Base-by-base conservation (phyloP, 208 protist genomes). In the Leishmania tarentolae region DNA sequence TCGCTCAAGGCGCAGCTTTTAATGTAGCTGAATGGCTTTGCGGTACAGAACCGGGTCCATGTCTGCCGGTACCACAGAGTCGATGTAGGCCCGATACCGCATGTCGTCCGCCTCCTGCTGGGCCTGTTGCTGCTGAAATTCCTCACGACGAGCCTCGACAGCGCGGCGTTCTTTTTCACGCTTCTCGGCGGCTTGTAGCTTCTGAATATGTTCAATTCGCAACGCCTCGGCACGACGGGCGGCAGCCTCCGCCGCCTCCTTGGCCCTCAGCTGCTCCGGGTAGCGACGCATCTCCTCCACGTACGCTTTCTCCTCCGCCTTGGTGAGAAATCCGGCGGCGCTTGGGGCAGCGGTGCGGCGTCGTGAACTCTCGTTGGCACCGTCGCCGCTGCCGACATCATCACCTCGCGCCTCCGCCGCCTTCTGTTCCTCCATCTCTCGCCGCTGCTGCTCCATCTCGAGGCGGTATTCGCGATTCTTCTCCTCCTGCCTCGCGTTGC, bases 121-220 rank as follows among this genome's bases (percentile, higher is more conserved):
- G 42, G 88, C 87, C 31, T 84, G 74, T 68, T 87, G 85, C 42
- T 78, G 76, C 9, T 79, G 79, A 28, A 75, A 75, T 65, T 90
- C 84, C 21, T 91, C 85, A 21, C 83, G 83, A 59, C 91, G 84
- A 37, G 80, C 75, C 80, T 91, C 87, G n/a, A 80, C 75, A 46
- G 80, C 83, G 0, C 79, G 88, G 24, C 79, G 86, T 3, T 83
- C 84, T 44, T 94, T 88, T 78, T 91, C 88, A 35, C 84, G 79
- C 87, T 93, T 92, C 80, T 97, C 90, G 37, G 66, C 86, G 5
- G 92, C 92, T 83, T 97, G 94, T 73, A 94, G 42, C 63, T 85
- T 80, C 46, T 93, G 91, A 47, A 93, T 92, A 13, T 37, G 68
- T 76, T 87, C 82, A 42, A 95, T 47, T 1, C 81, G 80, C 42